A percentile compares a stretch with the other conserved stretches of the same genome.
Evolutionary conservation across 2,329 filamentous ascomycete species (phyloP).

Genomic region (Septoria linicola): DNA sequence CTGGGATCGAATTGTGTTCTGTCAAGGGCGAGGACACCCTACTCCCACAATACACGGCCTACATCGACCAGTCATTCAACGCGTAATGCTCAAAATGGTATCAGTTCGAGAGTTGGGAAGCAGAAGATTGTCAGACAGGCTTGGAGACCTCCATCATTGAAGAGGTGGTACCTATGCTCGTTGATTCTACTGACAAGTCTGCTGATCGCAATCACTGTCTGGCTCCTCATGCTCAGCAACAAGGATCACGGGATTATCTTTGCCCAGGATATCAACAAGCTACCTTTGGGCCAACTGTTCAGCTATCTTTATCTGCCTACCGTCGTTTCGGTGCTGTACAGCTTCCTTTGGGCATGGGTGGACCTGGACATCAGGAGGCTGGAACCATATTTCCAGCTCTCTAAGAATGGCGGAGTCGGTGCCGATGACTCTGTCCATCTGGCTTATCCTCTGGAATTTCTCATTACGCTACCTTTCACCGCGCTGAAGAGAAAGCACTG

Average conservation of each 20-base stretch:
- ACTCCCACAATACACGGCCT: too few relatives aligned
- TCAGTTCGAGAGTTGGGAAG: too few relatives aligned
- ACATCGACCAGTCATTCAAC: too few relatives aligned
- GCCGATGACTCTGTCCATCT: conserved; percentile 51
- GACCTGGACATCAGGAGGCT: conserved; percentile 60
- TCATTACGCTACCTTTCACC: conserved; percentile 46
- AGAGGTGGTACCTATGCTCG: conserved; percentile 41
- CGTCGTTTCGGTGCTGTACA: conserved; percentile 55
- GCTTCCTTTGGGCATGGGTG: conserved; percentile 59
- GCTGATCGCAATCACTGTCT: conserved; percentile 49
- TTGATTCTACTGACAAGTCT: conserved; percentile 38
- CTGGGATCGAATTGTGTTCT: too few relatives aligned
- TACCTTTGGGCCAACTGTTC: conserved; percentile 43
- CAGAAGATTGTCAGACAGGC: too few relatives aligned
- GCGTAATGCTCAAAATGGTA: too few relatives aligned
- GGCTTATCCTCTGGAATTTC: conserved; percentile 55
- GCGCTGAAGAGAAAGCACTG: conserved; percentile 48
- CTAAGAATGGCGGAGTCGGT: conserved; percentile 45
- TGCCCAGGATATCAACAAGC: conserved; percentile 36
- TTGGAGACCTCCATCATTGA: conserved; percentile 45
- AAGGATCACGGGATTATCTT: conserved; percentile 47
- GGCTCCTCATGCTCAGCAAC: conserved; percentile 45
- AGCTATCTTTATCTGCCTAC: conserved; percentile 56
- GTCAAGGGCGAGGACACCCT: too few relatives aligned
- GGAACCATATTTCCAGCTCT: conserved; percentile 61